Percentiles rank a stretch among this genome's conserved stretches.
phyloP scores from a whole-genome alignment of 1,284 basidiomycete species.

The Sanguinoderma infundibulare region DNA sequence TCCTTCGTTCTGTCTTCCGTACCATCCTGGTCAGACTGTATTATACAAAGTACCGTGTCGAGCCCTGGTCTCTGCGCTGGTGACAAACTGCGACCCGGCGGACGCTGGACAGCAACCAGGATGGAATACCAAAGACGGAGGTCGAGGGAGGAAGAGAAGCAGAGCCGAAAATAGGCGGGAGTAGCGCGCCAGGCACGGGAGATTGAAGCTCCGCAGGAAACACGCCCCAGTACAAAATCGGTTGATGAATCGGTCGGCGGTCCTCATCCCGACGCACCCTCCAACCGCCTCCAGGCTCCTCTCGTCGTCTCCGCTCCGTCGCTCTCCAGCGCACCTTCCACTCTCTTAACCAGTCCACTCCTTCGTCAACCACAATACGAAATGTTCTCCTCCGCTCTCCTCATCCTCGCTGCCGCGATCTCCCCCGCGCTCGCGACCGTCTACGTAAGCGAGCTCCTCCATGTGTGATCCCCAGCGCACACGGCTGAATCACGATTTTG shows the following conservation, averaged over 20 bases:
- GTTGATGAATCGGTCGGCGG: constrained; percentile 14
- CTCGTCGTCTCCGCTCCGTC: constrained; percentile 15
- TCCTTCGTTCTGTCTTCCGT: background rate
- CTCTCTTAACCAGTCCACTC: constrained; percentile 31
- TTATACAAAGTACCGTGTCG: background rate
- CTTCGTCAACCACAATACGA: constrained; percentile 39
- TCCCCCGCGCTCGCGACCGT: constrained; percentile 60
- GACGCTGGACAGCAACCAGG: no score
- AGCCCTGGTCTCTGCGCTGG: no score
- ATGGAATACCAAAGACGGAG: no score
- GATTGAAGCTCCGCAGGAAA: constrained; percentile 21
- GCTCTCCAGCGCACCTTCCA: constrained; percentile 25
- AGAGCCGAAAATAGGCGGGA: background rate
- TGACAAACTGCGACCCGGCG: no score
- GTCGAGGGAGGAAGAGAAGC: no score
- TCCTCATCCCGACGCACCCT: constrained; percentile 1
- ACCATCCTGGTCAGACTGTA: background rate
- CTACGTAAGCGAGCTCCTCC: constrained; percentile 50
- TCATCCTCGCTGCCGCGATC: constrained; percentile 59
- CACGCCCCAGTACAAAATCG: constrained; percentile 17
- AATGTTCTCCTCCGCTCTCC: constrained; percentile 55
- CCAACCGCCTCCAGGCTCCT: background rate
- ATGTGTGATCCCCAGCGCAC: no score
- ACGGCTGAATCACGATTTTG: background rate
- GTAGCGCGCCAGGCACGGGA: constrained; percentile 14